Percentiles rank a stretch among this genome's conserved stretches.
Conservation (phyloP, 345 rosid genomes). For the Pistacia vera region DNA sequence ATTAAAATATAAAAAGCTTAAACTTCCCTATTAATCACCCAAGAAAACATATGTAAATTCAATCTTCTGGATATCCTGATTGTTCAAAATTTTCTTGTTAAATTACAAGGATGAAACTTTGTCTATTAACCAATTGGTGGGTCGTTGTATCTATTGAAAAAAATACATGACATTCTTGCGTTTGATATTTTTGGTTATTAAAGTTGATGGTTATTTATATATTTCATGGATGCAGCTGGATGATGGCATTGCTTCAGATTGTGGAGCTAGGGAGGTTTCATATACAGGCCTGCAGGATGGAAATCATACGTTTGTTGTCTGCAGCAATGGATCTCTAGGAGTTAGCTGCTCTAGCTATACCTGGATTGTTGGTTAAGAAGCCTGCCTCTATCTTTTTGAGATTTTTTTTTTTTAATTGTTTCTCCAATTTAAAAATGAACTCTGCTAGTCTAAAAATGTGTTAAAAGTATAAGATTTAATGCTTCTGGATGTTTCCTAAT, state of each 20-base stretch:
- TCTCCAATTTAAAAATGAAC: neutral
- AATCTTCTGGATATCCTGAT: neutral
- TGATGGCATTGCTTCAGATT: conserved; percentile 52
- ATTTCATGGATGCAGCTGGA: conserved; percentile 64
- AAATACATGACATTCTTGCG: neutral
- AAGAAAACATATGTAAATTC: neutral
- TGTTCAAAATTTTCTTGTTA: neutral
- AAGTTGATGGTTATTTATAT: neutral
- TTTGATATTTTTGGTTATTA: neutral
- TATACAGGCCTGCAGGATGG: conserved; percentile 72
- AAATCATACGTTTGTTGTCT: conserved; percentile 74
- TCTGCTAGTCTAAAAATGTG: neutral
- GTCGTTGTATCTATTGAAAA: neutral
- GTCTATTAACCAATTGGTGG: neutral
- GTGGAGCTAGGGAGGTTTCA: conserved; percentile 47
- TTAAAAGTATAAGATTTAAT: neutral
- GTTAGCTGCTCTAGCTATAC: conserved; percentile 60
- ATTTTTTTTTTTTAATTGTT: conserved; percentile 9
- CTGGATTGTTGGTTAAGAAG: conserved; percentile 84
- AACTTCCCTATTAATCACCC: neutral
- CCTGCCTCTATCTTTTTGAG: conserved; percentile 25
- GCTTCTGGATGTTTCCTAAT: neutral
- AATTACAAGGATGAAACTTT: neutral
- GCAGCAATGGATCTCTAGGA: conserved; percentile 51
- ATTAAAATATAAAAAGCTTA: neutral